A percentile compares a stretch with the other conserved stretches of the same genome.
phyloP scores from a whole-genome alignment of 768 basidiomycete genomes.

The Hirschioporus abietinus region DNA sequence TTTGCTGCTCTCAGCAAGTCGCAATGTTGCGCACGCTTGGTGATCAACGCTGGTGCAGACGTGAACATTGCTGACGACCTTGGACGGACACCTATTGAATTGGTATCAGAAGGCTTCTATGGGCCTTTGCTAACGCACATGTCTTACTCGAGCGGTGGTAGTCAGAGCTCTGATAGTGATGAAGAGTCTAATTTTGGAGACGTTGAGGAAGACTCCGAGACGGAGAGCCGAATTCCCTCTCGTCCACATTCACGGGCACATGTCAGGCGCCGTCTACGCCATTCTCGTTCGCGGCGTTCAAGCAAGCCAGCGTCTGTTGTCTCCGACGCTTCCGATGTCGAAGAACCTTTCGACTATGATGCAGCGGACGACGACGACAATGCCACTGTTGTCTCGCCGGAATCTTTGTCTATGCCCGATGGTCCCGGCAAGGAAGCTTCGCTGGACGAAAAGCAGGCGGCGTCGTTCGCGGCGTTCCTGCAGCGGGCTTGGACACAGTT shows the following conservation, averaged over 20 bases:
- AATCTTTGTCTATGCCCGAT: slow-evolving; percentile 12
- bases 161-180: slow-evolving; percentile 31
- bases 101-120: slow-evolving; percentile 43
- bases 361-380: slow-evolving; percentile 17
- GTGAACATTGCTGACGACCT: slow-evolving; percentile 65
- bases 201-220: slow-evolving; percentile 59
- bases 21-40: slow-evolving; percentile 52
- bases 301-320: slow-evolving; percentile 3
- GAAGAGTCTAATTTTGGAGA: slow-evolving; percentile 66
- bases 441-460: slow-evolving; percentile 33
- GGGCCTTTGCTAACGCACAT: slow-evolving; percentile 27
- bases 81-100: slow-evolving; percentile 66
- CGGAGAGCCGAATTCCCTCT: slow-evolving; percentile 30
- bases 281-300: slow-evolving; percentile 5
- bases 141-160: slow-evolving; percentile 9
- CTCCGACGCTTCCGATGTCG: slow-evolving; percentile 3
- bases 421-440: slow-evolving; percentile 34
- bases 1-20: slow-evolving; percentile 71
- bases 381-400: slow-evolving; percentile 10
- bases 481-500: slow-evolving; percentile 64
- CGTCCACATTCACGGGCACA: slow-evolving; percentile 23
- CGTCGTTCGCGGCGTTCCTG: slow-evolving; percentile 62
- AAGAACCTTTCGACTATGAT: background rate
- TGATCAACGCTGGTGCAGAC: slow-evolving; percentile 81
- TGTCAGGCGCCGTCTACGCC: slow-evolving; percentile 2